phyloP scores from a whole-genome alignment of 192 early-diverging fungal species.

The Paraglomus occultum region DNA sequence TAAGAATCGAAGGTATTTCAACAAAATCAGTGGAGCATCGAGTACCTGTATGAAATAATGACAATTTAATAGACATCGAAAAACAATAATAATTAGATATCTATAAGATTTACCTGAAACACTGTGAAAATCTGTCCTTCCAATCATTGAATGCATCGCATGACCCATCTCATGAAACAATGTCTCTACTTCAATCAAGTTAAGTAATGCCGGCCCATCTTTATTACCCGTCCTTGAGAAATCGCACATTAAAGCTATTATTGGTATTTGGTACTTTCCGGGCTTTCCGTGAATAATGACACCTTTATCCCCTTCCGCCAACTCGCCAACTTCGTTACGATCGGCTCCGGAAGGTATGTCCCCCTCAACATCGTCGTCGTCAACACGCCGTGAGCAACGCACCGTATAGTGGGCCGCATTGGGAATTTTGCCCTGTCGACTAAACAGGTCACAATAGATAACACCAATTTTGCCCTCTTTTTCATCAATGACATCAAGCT shows the following conservation, averaged over 20 bases:
- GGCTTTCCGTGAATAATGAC: constrained; percentile 36
- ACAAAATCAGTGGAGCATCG: constrained; percentile 95
- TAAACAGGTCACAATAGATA: constrained; percentile 93
- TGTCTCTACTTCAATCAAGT: constrained; percentile 86
- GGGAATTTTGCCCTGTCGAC: constrained; percentile 70
- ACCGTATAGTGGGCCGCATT: constrained; percentile 97
- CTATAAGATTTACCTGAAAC: constrained; percentile 52
- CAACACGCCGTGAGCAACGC: constrained; percentile 81
- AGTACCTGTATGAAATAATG: constrained; percentile 58
- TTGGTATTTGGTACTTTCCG: constrained; percentile 64
- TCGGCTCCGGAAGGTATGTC: constrained; percentile 42
- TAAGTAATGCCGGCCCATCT: constrained; percentile 62
- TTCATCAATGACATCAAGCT: constrained; percentile 89
- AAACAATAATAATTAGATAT: neutral
- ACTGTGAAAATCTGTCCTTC: constrained; percentile 93
- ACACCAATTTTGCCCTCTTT: constrained; percentile 81
- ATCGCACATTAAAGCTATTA: constrained; percentile 74
- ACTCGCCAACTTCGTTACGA: constrained; percentile 35
- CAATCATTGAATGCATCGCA: constrained; percentile 97
- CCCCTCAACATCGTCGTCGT: constrained; percentile 66
- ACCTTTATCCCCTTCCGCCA: constrained; percentile 36
- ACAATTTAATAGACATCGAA: neutral
- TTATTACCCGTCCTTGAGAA: constrained; percentile 49
- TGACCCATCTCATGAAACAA: constrained; percentile 99
- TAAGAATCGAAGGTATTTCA: constrained; percentile 93